Base-by-base conservation (phyloP, 495 filamentous ascomycete genomes). In the Tuber calosporum region DNA sequence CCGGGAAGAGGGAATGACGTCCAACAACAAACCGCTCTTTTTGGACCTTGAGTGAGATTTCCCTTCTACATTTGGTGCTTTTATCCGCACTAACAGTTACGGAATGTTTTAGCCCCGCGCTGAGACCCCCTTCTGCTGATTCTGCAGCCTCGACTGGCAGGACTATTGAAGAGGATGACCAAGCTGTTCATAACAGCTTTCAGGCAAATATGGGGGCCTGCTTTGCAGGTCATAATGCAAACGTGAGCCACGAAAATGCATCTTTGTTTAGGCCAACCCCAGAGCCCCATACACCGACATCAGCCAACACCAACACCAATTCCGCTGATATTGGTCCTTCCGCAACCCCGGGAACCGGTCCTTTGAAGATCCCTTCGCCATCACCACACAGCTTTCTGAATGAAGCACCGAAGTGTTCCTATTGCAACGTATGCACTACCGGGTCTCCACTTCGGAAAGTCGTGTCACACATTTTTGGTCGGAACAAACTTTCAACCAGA, bases 391-490 rank as follows among this genome's bases (percentile, higher is more conserved):
- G 79, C 19, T 79, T 79, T 68, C 67, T 79, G 36, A 74, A 67
- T 17, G 72, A 81, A 58, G 53, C 69, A 37, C 80, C 77, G 30
- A 81, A 77, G 42, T 82, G 80, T 39, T 81, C 80, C 9, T 82
- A 81, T 48, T 81, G 79, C 41, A 53, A 43, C 26, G 41, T 68
- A 69, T 89, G 88, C 77, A 82, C 84, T n/a, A 88, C 87, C 1
- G 83, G 83, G 20, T 85, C 84, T 19, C 83, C 82, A 11, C 82
- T 84, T 30, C 87, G 93, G 43, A 96, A 97, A 80, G 86, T 90
- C 11, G 88, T 96, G 41, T 93, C 91, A 0, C 91, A 97, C 75
- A 85, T 94, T 73, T 95, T 96, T 79, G 93, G 93, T n/a, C 87
- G 93, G 19, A 96, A 97, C 85, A 96, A 97, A 82, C 83, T 84